phyloP scores from a whole-genome alignment of 345 rosid genomes.

The Aegle marmelos region DNA sequence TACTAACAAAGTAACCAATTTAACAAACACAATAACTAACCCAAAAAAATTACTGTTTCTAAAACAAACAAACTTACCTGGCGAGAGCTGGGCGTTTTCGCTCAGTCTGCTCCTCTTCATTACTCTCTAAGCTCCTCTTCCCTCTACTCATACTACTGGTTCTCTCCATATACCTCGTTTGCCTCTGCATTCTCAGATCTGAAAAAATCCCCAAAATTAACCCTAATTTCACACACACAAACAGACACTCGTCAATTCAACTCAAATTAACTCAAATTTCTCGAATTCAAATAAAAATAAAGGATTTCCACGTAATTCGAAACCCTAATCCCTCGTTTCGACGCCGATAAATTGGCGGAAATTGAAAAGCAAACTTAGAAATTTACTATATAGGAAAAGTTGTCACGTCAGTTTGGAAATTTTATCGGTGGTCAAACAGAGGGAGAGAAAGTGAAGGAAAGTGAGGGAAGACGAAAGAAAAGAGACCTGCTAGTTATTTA shows the following conservation, averaged over 20 bases:
- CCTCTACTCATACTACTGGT: constrained; percentile 59
- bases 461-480: background rate
- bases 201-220: constrained; percentile 3
- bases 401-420: background rate
- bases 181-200: constrained; percentile 38
- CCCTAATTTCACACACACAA: constrained; percentile 26
- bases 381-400: background rate
- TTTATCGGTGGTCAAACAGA: constrained; percentile 4
- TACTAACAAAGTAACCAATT: background rate
- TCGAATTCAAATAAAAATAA: background rate
- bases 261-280: background rate
- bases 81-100: constrained; percentile 59
- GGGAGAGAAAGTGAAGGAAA: background rate
- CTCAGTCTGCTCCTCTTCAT: constrained; percentile 50
- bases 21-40: background rate
- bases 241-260: background rate
- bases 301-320: background rate
- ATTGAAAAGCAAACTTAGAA: background rate
- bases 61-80: constrained; percentile 27
- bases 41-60: background rate
- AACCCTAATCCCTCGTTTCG: background rate
- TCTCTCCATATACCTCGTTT: constrained; percentile 60
- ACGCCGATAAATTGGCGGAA: background rate
- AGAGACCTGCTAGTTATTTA: background rate
- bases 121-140: constrained; percentile 46